Conservation (phyloP, 257 asterid genomes). For the Forsythia suspensa region DNA sequence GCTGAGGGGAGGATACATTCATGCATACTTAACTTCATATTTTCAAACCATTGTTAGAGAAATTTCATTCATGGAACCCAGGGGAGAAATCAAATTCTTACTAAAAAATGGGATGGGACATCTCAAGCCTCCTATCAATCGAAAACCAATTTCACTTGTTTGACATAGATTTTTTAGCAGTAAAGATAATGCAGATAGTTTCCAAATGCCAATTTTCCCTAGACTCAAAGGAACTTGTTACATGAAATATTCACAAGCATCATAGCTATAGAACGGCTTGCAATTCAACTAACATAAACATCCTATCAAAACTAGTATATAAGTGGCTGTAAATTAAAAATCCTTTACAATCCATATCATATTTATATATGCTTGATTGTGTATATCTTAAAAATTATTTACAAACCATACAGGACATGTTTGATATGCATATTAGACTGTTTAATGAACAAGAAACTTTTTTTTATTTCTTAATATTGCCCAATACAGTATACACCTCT, state of each 20-base stretch:
- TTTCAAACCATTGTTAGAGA: not conserved
- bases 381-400: not conserved
- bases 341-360: not conserved
- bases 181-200: not conserved
- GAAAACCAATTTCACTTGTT: not conserved
- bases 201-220: not conserved
- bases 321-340: not conserved
- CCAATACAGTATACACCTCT: not conserved
- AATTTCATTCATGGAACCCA: not conserved
- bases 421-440: not conserved
- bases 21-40: not conserved
- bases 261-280: not conserved
- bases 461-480: not conserved
- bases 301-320: not conserved
- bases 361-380: not conserved
- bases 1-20: not conserved
- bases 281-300: not conserved
- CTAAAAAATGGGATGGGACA: not conserved
- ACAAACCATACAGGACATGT: not conserved
- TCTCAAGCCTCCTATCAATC: not conserved
- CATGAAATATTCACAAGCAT: not conserved
- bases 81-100: not conserved
- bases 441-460: not conserved
- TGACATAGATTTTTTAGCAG: not conserved
- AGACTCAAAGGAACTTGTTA: not conserved